Conservation (phyloP, 169 alveolate species). For the Theileria equi region DNA sequence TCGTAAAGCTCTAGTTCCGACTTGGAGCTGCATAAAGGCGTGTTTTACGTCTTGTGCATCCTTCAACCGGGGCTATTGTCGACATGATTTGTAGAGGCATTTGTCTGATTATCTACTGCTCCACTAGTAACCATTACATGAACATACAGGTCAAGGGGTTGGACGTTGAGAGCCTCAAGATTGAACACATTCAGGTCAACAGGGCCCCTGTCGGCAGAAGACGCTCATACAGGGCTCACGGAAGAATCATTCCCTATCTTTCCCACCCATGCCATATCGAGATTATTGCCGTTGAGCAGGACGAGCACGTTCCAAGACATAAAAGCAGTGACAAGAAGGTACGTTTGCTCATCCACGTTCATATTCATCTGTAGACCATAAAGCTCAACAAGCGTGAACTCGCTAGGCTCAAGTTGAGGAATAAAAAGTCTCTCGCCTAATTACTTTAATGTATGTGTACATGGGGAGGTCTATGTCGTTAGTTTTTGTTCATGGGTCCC, state of each 20-base stretch:
- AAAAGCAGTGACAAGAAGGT: constrained; percentile 59
- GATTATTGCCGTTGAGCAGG: constrained; percentile 82
- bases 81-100: constrained; percentile 77
- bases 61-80: constrained; percentile 34
- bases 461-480: neutral
- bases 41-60: constrained; percentile 67
- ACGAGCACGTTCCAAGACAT: constrained; percentile 78
- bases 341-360: neutral
- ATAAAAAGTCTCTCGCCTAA: constrained; percentile 33
- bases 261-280: constrained; percentile 88
- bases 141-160: constrained; percentile 83
- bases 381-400: constrained; percentile 78
- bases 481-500: too few species aligned
- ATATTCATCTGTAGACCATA: constrained; percentile 10
- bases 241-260: constrained; percentile 92
- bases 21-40: constrained; percentile 43
- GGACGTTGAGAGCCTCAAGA: constrained; percentile 85
- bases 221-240: constrained; percentile 98
- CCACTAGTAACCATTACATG: neutral
- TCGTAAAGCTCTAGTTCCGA: constrained; percentile 49
- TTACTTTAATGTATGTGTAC: neutral
- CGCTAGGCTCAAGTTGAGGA: constrained; percentile 75
- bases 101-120: constrained; percentile 61
- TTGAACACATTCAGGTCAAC: constrained; percentile 91
- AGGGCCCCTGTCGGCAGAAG: constrained; percentile 96